A percentile compares a stretch with the other conserved stretches of the same genome.
phyloP scores from a whole-genome alignment of 2,329 filamentous ascomycete genomes.

The Gaeumannomyces tritici region DNA sequence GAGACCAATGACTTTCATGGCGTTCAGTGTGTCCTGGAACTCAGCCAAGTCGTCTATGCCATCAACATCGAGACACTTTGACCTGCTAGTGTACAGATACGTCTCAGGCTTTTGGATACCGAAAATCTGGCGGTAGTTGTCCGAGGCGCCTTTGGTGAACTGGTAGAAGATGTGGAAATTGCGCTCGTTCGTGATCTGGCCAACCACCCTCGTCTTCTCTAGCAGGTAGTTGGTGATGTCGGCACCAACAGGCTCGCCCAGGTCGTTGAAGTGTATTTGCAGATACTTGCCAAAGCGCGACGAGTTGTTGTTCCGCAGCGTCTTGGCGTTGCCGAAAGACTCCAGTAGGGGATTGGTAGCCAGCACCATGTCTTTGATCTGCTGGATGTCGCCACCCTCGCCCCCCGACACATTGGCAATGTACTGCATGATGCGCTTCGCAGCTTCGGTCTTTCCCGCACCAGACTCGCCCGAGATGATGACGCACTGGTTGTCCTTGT shows the following conservation, averaged over 20 bases:
- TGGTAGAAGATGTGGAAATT: constrained; percentile 99
- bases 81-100: constrained; percentile 87
- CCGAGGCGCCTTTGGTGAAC: constrained; percentile 90
- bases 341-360: constrained; percentile 95
- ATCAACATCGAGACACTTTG: constrained; percentile 88
- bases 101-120: constrained; percentile 87
- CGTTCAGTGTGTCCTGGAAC: constrained; percentile 81
- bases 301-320: constrained; percentile 95
- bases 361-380: constrained; percentile 98
- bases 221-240: constrained; percentile 98
- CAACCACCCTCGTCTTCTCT: constrained; percentile 90
- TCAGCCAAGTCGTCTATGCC: constrained; percentile 90
- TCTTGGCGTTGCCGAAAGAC: constrained; percentile 98
- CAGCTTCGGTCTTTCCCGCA: constrained; percentile 95
- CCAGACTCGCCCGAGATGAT: constrained; percentile 99
- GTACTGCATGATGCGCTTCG: constrained; percentile 99
- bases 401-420: constrained; percentile 95
- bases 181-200: constrained; percentile 88
- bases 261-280: constrained; percentile 87
- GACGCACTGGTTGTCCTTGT: constrained; percentile 97
- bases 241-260: constrained; percentile 87
- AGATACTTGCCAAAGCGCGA: constrained; percentile 98
- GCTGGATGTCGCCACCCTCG: constrained; percentile 74
- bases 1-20: constrained; percentile 91
- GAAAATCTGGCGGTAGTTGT: constrained; percentile 76